phyloP scores from a whole-genome alignment of 1,139 yeast genomes.

The Candida mesenterica region DNA sequence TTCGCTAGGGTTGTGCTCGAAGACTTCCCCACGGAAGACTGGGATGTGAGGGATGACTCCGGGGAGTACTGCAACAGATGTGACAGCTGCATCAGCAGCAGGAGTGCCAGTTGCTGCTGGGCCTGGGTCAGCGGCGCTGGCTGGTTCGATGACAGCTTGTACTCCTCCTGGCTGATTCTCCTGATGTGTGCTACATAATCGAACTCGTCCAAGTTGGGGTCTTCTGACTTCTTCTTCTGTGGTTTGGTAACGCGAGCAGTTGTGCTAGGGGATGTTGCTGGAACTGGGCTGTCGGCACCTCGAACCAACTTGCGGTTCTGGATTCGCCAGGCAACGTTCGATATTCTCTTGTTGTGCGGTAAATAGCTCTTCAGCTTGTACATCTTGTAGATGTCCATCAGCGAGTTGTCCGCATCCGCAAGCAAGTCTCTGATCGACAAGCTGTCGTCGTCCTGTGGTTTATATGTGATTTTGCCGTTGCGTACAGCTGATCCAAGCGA shows the following conservation, averaged over 20 bases:
- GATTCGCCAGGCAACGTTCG: constrained; percentile 49
- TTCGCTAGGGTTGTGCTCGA: constrained; percentile 6
- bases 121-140: neutral
- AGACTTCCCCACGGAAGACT: constrained; percentile 6
- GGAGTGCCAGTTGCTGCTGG: constrained; percentile 1
- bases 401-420: constrained; percentile 32
- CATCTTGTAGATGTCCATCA: constrained; percentile 40
- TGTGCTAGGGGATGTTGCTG: neutral
- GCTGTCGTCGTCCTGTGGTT: constrained; percentile 10
- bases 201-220: constrained; percentile 40
- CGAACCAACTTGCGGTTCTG: constrained; percentile 35
- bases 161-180: constrained; percentile 43
- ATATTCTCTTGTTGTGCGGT: constrained; percentile 45
- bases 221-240: constrained; percentile 14
- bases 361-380: constrained; percentile 42
- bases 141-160: constrained; percentile 12
- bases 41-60: constrained; percentile 14
- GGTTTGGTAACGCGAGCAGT: constrained; percentile 11
- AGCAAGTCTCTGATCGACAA: constrained; percentile 20
- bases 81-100: constrained; percentile 3
- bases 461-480: constrained; percentile 12
- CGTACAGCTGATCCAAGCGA: constrained; percentile 2
- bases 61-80: constrained; percentile 9
- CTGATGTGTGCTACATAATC: constrained; percentile 50
- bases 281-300: neutral